phyloP scores from a whole-genome alignment of 495 filamentous ascomycete species.

The Neohortaea acidophila region DNA sequence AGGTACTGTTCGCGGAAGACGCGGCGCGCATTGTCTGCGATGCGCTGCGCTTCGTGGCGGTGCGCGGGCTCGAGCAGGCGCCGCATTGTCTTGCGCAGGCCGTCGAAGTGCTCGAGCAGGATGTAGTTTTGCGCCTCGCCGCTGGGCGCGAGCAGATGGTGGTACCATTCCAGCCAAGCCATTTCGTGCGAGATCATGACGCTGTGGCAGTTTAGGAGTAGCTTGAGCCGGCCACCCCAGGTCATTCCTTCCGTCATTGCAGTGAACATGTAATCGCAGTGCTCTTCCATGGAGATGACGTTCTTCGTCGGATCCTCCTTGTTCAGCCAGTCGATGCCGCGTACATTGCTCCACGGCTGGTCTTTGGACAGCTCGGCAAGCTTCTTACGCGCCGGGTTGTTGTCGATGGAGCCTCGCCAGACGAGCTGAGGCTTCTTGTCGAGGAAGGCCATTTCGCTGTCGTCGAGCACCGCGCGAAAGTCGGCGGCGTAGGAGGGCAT shows the following conservation, averaged over 20 bases:
- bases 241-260: slow-evolving; percentile 37
- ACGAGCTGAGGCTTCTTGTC: slow-evolving; percentile 17
- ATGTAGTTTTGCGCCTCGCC: slow-evolving; percentile 21
- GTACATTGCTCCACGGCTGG: no score
- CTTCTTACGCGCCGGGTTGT: no score
- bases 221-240: slow-evolving; percentile 45
- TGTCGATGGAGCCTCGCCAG: slow-evolving; percentile 24
- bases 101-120: slow-evolving; percentile 15
- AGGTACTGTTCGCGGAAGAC: slow-evolving; percentile 23
- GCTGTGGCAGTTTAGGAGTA: slow-evolving; percentile 43
- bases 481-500: background rate
- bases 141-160: slow-evolving; percentile 17
- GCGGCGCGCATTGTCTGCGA: slow-evolving; percentile 17
- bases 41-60: slow-evolving; percentile 5
- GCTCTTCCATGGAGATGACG: slow-evolving; percentile 38
- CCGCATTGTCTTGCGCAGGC: no score
- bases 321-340: slow-evolving; percentile 11
- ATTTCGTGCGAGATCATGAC: slow-evolving; percentile 17
- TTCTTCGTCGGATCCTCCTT: slow-evolving; percentile 19
- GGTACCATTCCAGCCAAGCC: slow-evolving; percentile 14
- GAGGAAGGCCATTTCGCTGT: slow-evolving; percentile 11
- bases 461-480: slow-evolving; percentile 5
- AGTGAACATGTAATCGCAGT: slow-evolving; percentile 45
- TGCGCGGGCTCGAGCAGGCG: no score
- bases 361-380: no score